phyloP scores from a whole-genome alignment of 805 yeast species.

The Yamadazyma kitorensis region DNA sequence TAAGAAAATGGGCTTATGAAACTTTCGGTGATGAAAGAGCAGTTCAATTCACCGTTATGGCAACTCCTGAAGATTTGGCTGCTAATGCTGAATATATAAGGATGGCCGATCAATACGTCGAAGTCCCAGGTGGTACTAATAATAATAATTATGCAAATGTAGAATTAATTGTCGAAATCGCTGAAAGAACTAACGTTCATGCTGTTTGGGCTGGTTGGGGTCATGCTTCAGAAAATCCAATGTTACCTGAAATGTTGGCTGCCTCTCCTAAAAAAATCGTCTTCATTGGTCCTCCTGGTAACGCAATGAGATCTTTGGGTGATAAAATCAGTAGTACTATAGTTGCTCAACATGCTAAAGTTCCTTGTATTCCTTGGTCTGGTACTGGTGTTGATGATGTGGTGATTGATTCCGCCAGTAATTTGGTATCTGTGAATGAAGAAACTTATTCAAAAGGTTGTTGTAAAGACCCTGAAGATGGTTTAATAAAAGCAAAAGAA shows the following conservation, averaged over 20 bases:
- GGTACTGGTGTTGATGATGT: constrained; percentile 96
- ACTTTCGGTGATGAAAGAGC: constrained; percentile 96
- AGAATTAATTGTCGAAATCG: constrained; percentile 93
- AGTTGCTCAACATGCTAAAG: constrained; percentile 98
- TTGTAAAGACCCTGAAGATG: constrained; percentile 82
- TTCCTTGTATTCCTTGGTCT: constrained; percentile 99
- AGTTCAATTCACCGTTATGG: constrained; percentile 95
- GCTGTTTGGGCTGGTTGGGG: constrained; percentile 99
- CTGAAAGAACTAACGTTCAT: constrained; percentile 93
- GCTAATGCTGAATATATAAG: constrained; percentile 97
- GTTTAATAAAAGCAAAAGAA: constrained; percentile 74
- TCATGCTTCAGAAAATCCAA: constrained; percentile 98
- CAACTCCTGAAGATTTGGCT: constrained; percentile 97
- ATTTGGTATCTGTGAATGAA: constrained; percentile 86
- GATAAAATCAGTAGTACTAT: constrained; percentile 97
- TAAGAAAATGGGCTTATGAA: constrained; percentile 98
- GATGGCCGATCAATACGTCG: constrained; percentile 98
- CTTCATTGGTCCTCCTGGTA: constrained; percentile 98
- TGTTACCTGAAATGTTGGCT: constrained; percentile 89
- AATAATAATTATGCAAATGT: constrained; percentile 98
- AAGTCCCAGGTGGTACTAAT: constrained; percentile 99
- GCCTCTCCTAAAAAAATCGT: constrained; percentile 87
- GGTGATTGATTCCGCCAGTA: constrained; percentile 59
- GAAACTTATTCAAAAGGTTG: constrained; percentile 86
- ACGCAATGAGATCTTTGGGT: constrained; percentile 99